Evolutionary conservation across 129 eudicot species (phyloP).

Genomic region (Calendula officinalis): DNA sequence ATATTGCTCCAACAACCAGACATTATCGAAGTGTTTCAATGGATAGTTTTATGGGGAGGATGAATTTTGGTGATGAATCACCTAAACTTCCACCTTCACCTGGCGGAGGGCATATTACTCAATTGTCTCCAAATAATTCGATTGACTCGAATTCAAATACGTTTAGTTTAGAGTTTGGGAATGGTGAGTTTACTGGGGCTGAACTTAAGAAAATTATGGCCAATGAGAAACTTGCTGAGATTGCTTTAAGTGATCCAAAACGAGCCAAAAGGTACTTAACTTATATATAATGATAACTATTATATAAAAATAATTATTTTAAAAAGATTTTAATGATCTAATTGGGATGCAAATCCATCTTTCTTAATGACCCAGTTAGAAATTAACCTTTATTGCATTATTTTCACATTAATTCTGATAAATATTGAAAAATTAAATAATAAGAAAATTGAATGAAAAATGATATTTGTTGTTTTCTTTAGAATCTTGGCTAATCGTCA

Average conservation of each 20-base stretch:
- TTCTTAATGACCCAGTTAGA: too few relatives aligned
- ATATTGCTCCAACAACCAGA: constrained; percentile 72
- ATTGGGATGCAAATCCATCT: too few relatives aligned
- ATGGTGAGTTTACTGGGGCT: constrained; percentile 89
- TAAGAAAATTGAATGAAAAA: not conserved
- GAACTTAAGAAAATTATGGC: constrained; percentile 96
- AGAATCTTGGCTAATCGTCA: constrained; percentile 98
- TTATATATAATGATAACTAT: too few relatives aligned
- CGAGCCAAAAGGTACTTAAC: constrained; percentile 69
- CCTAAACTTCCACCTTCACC: constrained; percentile 82
- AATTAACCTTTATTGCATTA: too few relatives aligned
- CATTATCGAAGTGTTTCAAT: constrained; percentile 86
- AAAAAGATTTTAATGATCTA: too few relatives aligned
- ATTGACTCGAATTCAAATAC: constrained; percentile 53
- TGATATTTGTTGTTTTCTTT: not conserved
- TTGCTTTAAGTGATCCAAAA: constrained; percentile 81
- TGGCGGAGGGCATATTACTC: constrained; percentile 53
- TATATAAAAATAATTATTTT: too few relatives aligned
- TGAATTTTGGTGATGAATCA: constrained; percentile 78
- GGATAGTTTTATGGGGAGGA: constrained; percentile 87
- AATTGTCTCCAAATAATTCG: constrained; percentile 62
- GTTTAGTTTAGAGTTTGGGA: constrained; percentile 81
- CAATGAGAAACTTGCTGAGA: constrained; percentile 89
- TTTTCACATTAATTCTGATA: too few relatives aligned
- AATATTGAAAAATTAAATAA: constrained; percentile 35